Percentiles rank a stretch among this genome's conserved stretches.
Conservation (phyloP, 2,329 filamentous ascomycete genomes). For the Chaetomium olivaceum region DNA sequence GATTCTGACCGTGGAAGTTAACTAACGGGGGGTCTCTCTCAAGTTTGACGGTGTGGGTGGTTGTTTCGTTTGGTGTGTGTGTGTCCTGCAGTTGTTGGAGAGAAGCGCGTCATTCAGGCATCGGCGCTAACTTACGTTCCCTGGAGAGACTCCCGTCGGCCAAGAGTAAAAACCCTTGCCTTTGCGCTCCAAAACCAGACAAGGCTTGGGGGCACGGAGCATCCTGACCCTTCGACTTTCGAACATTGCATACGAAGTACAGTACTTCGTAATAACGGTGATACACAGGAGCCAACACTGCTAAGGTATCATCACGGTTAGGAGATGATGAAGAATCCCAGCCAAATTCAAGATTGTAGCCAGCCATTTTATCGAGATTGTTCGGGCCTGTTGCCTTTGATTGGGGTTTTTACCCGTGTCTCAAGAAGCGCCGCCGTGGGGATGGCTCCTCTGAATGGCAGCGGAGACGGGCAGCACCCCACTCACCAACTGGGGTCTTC, state of each 20-base stretch:
- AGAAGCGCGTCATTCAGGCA: constrained; percentile 19
- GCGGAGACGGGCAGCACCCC: constrained; percentile 25
- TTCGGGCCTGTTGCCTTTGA: constrained; percentile 30
- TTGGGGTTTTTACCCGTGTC: constrained; percentile 32
- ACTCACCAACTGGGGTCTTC: constrained; percentile 22
- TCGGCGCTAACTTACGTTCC: constrained; percentile 3
- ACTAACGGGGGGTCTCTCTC: background rate
- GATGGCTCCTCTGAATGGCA: constrained; percentile 10
- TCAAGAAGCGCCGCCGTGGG: constrained; percentile 31
- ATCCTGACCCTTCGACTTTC: background rate
- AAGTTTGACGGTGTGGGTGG: constrained; percentile 23
- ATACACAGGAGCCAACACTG: background rate
- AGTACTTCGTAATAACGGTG: background rate
- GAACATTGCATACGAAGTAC: background rate
- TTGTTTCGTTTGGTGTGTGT: constrained; percentile 9
- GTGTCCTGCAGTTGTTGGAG: constrained; percentile 11
- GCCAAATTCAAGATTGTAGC: background rate
- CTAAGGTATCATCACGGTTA: background rate
- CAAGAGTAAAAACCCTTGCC: background rate
- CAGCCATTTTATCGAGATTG: constrained; percentile 25
- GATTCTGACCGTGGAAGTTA: background rate
- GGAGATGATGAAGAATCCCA: background rate
- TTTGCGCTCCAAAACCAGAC: background rate
- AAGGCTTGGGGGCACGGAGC: background rate
- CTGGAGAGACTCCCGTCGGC: background rate